Base-by-base conservation (phyloP, 2,329 filamentous ascomycete genomes). In the Aspergillus oerlinghausenensis region DNA sequence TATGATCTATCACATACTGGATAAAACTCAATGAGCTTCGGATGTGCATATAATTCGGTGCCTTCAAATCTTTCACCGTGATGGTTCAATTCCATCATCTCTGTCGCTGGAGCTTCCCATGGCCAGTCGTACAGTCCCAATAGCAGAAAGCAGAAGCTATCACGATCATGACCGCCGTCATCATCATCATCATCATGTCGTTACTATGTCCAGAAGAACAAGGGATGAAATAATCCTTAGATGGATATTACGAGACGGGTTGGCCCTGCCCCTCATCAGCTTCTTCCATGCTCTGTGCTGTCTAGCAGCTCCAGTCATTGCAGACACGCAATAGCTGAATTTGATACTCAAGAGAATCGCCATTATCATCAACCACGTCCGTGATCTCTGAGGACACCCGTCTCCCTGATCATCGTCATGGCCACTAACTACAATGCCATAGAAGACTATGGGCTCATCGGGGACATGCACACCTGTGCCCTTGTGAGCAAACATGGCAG, bases 371-470 rank as follows among this genome's bases (percentile, higher is more conserved):
- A 9, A 43, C 40, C 14, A 21, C 23, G 14, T 25, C 21, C 19
- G 21, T 47, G 43, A 47, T 47, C 43, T 25, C 21, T 25, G 21
- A 35, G 14, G 14, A 14, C 43, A 14, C 4, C 23, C 21, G 10
- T 14, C 11, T 23, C 21, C 17, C 43, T 47, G 19, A 47, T 47
- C 43, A 47, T 47, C 21, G 43, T 14, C 43, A 47, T 47, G 43
- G 21, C 43, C 14, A 52, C 50, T 7, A 47, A 50, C 28, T 73
- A 73, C 54, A 65, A 63, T 55, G 68, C 72, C 49, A 88, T 90
- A 62, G 88, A 91, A 68, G 84, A 91, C 72, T 91, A 91, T 79
- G 88, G 88, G 55, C 82, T 92, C 72, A 89, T 92, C 65, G 88
- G 88, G 25, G 90, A 91, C 67, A 90, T 92, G 88, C 82, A 86